Percentiles rank a stretch among this genome's conserved stretches.
These are phyloP conservation scores for Monilinia aucupariae DNA, from an alignment of 2,329 filamentous ascomycete species.

Conservation along the genomic window DNA sequence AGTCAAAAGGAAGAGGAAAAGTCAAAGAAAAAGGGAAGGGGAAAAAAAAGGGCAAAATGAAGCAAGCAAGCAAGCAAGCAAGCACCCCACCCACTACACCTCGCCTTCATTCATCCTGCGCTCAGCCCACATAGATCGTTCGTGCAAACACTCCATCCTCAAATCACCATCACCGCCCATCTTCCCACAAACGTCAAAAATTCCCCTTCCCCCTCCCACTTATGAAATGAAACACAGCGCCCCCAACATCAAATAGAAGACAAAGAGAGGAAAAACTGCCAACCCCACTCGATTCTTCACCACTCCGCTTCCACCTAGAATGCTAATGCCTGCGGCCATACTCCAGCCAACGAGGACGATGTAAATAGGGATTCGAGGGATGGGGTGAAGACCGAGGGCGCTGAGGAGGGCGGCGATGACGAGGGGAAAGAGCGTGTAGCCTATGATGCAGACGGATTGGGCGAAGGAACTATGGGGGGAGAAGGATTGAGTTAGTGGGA, in stretches of 20 bases:
- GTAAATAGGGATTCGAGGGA: conserved; percentile 86
- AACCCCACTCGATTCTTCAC: conserved; percentile 20
- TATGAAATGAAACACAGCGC: conserved; percentile 19
- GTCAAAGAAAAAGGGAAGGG: too few species aligned
- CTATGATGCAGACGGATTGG: conserved; percentile 95
- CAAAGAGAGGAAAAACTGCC: conserved; percentile 20
- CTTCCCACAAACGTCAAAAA: too few species aligned
- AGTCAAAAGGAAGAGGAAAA: too few species aligned
- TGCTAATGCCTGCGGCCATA: conserved; percentile 62
- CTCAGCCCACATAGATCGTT: too few species aligned
- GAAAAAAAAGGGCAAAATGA: too few species aligned
- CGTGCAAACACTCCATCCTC: too few species aligned
- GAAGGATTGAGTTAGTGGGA: not conserved
- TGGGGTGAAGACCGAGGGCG: conserved; percentile 70
- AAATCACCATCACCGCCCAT: too few species aligned
- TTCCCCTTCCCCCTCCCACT: not conserved
- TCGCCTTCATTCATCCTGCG: too few species aligned
- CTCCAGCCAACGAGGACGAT: conserved; percentile 86
- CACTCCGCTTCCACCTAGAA: conserved; percentile 20
- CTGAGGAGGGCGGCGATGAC: conserved; percentile 89
- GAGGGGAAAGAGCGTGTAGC: conserved; percentile 94
- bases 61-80: too few species aligned
- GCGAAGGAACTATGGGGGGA: conserved; percentile 72
- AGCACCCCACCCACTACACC: too few species aligned
- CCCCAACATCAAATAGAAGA: conserved; percentile 19